Evolutionary conservation across 1,284 basidiomycete genomes (phyloP).

Genomic region (Puccinia polysora): DNA sequence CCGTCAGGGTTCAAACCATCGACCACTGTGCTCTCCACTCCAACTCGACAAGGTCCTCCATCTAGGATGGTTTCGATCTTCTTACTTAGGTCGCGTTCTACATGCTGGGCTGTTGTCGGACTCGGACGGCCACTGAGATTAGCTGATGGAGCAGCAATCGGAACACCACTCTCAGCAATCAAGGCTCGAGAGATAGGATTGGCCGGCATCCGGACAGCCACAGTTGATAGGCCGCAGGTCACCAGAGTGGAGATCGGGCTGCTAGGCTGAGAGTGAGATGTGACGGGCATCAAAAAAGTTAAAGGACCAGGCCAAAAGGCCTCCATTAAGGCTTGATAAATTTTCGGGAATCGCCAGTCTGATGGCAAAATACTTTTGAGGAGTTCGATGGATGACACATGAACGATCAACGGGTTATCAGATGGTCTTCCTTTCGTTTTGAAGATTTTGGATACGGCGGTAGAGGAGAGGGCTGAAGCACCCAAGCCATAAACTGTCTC

Average conservation of each 20-base stretch:
- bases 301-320: slow-evolving; percentile 94
- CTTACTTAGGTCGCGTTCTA: slow-evolving; percentile 60
- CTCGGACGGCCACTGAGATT: slow-evolving; percentile 91
- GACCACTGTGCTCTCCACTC: slow-evolving; percentile 91
- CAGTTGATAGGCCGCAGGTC: slow-evolving; percentile 73
- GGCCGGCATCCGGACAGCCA: slow-evolving; percentile 88
- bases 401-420: slow-evolving; percentile 97
- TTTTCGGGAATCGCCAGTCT: slow-evolving; percentile 47
- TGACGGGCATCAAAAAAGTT: slow-evolving; percentile 80
- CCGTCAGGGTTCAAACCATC: slow-evolving; percentile 66
- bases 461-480: slow-evolving; percentile 67
- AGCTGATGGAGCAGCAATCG: slow-evolving; percentile 90
- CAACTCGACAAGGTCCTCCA: slow-evolving; percentile 84
- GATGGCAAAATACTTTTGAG: slow-evolving; percentile 64
- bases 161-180: slow-evolving; percentile 69
- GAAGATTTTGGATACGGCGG: slow-evolving; percentile 74
- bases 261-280: slow-evolving; percentile 37
- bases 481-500: slow-evolving; percentile 98
- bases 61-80: slow-evolving; percentile 75
- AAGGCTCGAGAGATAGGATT: slow-evolving; percentile 87
- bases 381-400: slow-evolving; percentile 83
- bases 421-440: slow-evolving; percentile 83
- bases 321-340: slow-evolving; percentile 69
- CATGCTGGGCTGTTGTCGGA: slow-evolving; percentile 86
- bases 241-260: slow-evolving; percentile 58